Evolutionary conservation across 1,284 basidiomycete genomes (phyloP), one percentile per base, ranked within the genome.

Genomic region (Boletus mariae): DNA sequence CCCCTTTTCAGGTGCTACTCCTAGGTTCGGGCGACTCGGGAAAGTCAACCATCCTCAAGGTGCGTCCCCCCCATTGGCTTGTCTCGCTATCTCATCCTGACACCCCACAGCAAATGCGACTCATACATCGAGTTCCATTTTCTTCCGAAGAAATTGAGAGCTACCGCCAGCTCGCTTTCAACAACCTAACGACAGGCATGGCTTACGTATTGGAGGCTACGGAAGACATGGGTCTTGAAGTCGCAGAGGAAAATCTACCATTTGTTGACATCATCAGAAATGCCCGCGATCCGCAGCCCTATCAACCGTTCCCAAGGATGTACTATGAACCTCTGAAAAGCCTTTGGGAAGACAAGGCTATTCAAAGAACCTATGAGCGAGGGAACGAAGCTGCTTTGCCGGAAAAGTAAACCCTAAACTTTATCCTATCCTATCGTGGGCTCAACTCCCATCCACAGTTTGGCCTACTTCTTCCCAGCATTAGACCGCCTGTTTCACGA

Each of bases 11-110:
- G 87, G 87, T 90, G n/a, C 77, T 97, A 50, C 78, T 98, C 25
- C 79, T 97, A 29, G 94, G 94, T 35, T 94, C 94, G 42, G 94
- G 94, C 35, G 94, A 96, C 67, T 92, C 88, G 31, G 94, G 94
- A 43, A 98, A 98, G 73, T 93, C 90, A 11, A 97, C 94, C 5
- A 80, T 94, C 61, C 80, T 94, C 67, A 94, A 94, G 77, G 88
- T 87, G 53, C 40, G 74, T 60, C 17, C 26, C 45, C 28, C 29
- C 63, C 45, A 10, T 17, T 63, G 7, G 3, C n/a, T n/a, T 25
- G 7, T 29, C 32, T 5, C 31, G 23, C 10, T 45, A 20, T 29
- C 47, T 59, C 38, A 47, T n/a, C 31, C 31, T 11, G 5, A 20
- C 1, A n/a, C 11, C 7, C 20, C n/a, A 46, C 12, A 90, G 85